Base-by-base conservation (phyloP, 2,329 filamentous ascomycete species). In the Diaporthe velutina region DNA sequence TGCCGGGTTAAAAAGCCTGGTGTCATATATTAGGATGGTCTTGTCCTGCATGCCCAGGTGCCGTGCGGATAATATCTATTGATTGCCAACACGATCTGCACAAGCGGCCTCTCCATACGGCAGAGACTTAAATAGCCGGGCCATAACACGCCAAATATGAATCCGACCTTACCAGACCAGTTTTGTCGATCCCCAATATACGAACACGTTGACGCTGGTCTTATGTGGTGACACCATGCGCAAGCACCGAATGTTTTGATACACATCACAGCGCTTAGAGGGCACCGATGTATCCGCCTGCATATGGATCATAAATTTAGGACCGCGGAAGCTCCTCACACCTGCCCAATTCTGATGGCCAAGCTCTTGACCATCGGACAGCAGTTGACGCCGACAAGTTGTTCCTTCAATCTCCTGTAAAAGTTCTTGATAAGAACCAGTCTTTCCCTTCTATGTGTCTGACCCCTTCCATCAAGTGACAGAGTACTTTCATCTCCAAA, bases 81-180 rank as follows among this genome's bases (percentile, higher is more conserved):
- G 30, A 40, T 40, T 40, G 48, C 48, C 33, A 68, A 68, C 22
- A 33, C 15, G n/a, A 35, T 9, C 45, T n/a, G 5, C 28, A 19
- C 15, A 1, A 52, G 9, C 64, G 9, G 1, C n/a, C 15, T 54
- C 33, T 28, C 6, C 22, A 68, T 17, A 40, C 48, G n/a, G 45
- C 38, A 28, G 48, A 19, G 35, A 54, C 33, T 30, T 40, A 68
- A 68, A 68, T 54, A 68, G 64, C 64, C 64, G 64, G 48, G 6
- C 64, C 64, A 54, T 2, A 13, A 7, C 8, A 38, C 30, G 25
- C 15, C 64, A 40, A 50, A 40, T 35, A n/a, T n/a, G 9, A 67
- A 28, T 68, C n/a, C 30, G 15, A n/a, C 45, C n/a, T 40, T 15
- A n/a, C 15, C 15, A 54, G 48, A 40, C 4, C 64, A 17, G 9